A percentile compares a stretch with the other conserved stretches of the same genome.
Evolutionary conservation across 352 stramenopile species (phyloP).

Genomic region (Globisporangium okanoganense): DNA sequence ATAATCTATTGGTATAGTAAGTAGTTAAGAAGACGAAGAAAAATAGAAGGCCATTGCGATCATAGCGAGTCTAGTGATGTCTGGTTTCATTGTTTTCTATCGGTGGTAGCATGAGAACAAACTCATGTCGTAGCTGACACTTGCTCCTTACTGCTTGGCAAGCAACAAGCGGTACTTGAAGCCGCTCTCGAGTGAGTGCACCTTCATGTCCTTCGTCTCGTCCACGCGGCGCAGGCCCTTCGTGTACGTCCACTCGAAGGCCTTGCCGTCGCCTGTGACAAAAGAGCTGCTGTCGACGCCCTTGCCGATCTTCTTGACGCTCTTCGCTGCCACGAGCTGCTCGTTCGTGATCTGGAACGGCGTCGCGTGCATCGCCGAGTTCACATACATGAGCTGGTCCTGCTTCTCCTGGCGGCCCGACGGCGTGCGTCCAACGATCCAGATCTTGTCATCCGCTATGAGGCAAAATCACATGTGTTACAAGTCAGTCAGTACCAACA

Average conservation of each 20-base stretch:
- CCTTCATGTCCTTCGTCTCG: slow-evolving; percentile 31
- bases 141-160: slow-evolving; percentile 15
- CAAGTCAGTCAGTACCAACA: background rate
- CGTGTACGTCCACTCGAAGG: slow-evolving; percentile 75
- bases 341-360: slow-evolving; percentile 67
- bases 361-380: slow-evolving; percentile 65
- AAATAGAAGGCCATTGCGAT: background rate
- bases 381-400: slow-evolving; percentile 49
- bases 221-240: slow-evolving; percentile 45
- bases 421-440: slow-evolving; percentile 72
- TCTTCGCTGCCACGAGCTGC: slow-evolving; percentile 31
- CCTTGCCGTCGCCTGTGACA: slow-evolving; percentile 58
- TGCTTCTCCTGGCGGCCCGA: slow-evolving; percentile 54
- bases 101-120: background rate
- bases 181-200: slow-evolving; percentile 64
- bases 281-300: slow-evolving; percentile 76
- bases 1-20: too few species aligned
- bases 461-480: background rate
- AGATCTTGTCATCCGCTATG: slow-evolving; percentile 69
- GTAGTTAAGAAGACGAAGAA: background rate
- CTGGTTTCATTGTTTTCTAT: slow-evolving; percentile 6
- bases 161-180: slow-evolving; percentile 71
- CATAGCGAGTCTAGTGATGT: background rate
- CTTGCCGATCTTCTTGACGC: slow-evolving; percentile 66
- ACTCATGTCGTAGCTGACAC: background rate